Base-by-base conservation (phyloP, 1,139 yeast species). In the Sugiyamaella sp. region DNA sequence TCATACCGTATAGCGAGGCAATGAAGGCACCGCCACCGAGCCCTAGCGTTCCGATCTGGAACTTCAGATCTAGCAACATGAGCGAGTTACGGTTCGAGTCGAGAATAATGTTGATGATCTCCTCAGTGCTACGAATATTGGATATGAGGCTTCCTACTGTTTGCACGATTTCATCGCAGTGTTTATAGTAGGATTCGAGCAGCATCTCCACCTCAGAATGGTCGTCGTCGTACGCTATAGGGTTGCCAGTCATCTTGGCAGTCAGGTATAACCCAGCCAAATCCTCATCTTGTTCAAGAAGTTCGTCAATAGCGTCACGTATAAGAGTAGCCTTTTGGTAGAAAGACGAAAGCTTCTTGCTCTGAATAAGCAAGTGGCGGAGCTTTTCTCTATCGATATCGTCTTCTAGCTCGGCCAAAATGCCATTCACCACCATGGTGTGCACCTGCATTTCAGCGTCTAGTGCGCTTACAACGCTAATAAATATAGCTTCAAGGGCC, bases 1-100 rank as follows among this genome's bases (percentile, higher is more conserved):
- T 95, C 99, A 95, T 95, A 39, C 99, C 99, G 68, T 90, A 95
- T 56, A 93, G 76, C 0, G 97, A 97, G 1, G 93, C 82, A n/a
- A 87, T 69, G 21, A 85, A 72, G 0, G 89, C 85, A 1, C 97
- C 96, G 12, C 91, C 90, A 2, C 96, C 85, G 55, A 86, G 79
- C 0, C 97, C 97, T 47, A 95, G 71, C 0, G 98, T 88, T 54
- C 95, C 95, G 35, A 95, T 86, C 8, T 97, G 87, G 53, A 93
- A 85, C 64, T 89, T 85, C 60, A 93, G 74, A 64, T 93, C 98
- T 60, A 89, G 81, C 52, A 93, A 76, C 99, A 95, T 95, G 58
- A 95, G 77, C 8, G 96, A 85, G 71, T 95, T 95, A 71, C 99
- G 83, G 67, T 91, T 93, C 1, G 99, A 90, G 70, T 95, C 99